Evolutionary conservation across 805 yeast species (phyloP).

Genomic region (Zygosaccharomyces siamensis): DNA sequence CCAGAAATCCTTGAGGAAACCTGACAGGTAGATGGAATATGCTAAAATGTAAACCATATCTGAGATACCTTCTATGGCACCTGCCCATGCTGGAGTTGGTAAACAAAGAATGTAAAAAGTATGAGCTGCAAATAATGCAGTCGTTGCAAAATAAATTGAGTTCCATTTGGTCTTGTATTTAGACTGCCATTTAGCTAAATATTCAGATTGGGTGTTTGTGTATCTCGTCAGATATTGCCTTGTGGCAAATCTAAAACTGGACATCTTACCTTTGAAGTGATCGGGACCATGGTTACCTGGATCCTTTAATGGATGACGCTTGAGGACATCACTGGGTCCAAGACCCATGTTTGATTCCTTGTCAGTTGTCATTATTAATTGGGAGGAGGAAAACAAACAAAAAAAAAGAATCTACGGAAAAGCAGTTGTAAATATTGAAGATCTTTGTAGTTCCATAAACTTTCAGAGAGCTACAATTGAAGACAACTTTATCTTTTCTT

Average conservation of each 20-base stretch:
- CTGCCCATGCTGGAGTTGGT: conserved; percentile 83
- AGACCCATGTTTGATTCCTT: neutral
- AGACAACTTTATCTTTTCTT: neutral
- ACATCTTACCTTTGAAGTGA: conserved; percentile 58
- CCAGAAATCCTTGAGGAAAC: conserved; percentile 73
- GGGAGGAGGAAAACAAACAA: neutral
- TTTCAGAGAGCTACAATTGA: neutral
- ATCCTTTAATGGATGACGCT: conserved; percentile 39
- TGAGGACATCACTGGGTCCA: conserved; percentile 21
- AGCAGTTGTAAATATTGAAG: neutral
- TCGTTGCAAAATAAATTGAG: conserved; percentile 77
- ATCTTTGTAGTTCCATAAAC: neutral
- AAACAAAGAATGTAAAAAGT: conserved; percentile 87
- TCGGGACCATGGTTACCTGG: conserved; percentile 70
- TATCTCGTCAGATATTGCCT: conserved; percentile 52
- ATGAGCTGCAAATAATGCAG: conserved; percentile 89
- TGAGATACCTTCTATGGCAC: conserved; percentile 50
- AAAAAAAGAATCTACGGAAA: neutral
- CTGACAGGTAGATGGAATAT: conserved; percentile 59
- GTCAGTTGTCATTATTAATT: neutral
- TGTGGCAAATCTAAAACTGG: conserved; percentile 49
- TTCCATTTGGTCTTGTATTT: conserved; percentile 43
- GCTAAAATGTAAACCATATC: conserved; percentile 66
- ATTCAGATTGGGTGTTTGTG: conserved; percentile 60
- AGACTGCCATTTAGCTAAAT: conserved; percentile 54